Evolutionary conservation across 169 alveolate genomes (phyloP), one percentile per base, ranked within the genome.

Genomic region (Toxoplasma gondii): DNA sequence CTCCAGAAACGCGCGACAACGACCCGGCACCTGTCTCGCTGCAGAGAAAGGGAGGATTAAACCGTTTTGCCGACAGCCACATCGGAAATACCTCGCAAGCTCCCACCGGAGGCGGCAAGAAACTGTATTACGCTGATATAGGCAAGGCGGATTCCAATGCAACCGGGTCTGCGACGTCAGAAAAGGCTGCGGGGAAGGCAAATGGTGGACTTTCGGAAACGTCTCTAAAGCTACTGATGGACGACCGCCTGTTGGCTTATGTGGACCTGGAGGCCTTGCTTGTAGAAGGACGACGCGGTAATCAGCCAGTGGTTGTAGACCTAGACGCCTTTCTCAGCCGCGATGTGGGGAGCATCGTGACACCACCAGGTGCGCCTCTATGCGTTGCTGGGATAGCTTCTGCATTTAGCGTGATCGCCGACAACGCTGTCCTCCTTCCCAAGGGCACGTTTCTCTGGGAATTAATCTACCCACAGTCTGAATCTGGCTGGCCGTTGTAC

Each of bases 391-490:
- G 90, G 17, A 7, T 82, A 0, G 12, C 9, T 4, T 82, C 90
- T 17, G 83, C 58, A 19, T 94, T 49, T 78, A 22, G 43, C 29
- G 36, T 94, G 41, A 45, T 94, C 34, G 96, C 88, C 1, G 94
- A 94, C 70, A 38, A 81, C 45, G 93, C 96, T 22, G 94, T 45
- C 17, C 39, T 41, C 88, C n/a, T 88, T 22, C 92, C 96, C 17
- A n/a, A 70, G 38, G 96, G 93, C 22, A 17, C n/a, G 10, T 94
- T 88, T 34, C 69, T 94, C 34, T 94, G 96, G 96, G 96, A 94
- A 58, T 27, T 88, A 24, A 88, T 94, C 53, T 92, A 94, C 78
- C 96, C 96, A 0, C 96, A 94, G 69, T 19, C 91, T 12, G 92
- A 84, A n/a, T 19, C 54, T 31, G 96, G 96, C 31, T 90, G 88